phyloP scores from a whole-genome alignment of 73 alveolate genomes.

The Breviolum minutum region DNA sequence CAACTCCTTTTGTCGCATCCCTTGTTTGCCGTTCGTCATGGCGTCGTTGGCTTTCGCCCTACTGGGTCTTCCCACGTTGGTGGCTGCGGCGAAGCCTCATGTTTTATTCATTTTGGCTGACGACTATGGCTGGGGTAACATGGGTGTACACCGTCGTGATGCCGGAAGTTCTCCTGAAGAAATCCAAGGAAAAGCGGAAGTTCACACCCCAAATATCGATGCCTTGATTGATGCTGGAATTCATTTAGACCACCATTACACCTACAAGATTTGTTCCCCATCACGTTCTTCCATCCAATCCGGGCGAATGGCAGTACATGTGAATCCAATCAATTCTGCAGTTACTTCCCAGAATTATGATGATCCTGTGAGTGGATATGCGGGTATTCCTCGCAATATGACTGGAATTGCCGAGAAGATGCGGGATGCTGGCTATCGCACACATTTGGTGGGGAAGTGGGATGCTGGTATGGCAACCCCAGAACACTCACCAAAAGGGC shows the following conservation, averaged over 20 bases:
- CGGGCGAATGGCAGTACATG: slow-evolving; percentile 91
- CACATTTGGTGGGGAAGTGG: slow-evolving; percentile 91
- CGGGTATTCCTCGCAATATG: slow-evolving; percentile 93
- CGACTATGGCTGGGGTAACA: slow-evolving; percentile 95
- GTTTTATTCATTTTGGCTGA: slow-evolving; percentile 83
- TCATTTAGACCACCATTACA: slow-evolving; percentile 59
- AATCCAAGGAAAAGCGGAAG: slow-evolving; percentile 69
- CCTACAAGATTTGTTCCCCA: slow-evolving; percentile 88
- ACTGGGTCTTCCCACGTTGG: slow-evolving; percentile 27
- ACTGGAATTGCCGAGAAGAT: slow-evolving; percentile 94
- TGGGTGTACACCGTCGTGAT: slow-evolving; percentile 76
- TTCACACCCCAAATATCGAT: slow-evolving; percentile 68
- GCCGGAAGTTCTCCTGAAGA: slow-evolving; percentile 46
- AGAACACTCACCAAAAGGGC: slow-evolving; percentile 80
- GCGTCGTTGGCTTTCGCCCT: slow-evolving; percentile 17
- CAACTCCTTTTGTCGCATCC: neutral
- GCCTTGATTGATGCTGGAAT: slow-evolving; percentile 58
- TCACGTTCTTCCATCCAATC: slow-evolving; percentile 81
- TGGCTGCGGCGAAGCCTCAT: slow-evolving; percentile 54
- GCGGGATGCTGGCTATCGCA: slow-evolving; percentile 55
- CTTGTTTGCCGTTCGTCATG: slow-evolving; percentile 1
- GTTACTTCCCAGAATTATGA: slow-evolving; percentile 75
- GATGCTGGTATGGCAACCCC: slow-evolving; percentile 93
- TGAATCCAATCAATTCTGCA: slow-evolving; percentile 71
- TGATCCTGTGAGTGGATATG: slow-evolving; percentile 93